Conservation (phyloP, 345 rosid species). For the Passiflora organensis region DNA sequence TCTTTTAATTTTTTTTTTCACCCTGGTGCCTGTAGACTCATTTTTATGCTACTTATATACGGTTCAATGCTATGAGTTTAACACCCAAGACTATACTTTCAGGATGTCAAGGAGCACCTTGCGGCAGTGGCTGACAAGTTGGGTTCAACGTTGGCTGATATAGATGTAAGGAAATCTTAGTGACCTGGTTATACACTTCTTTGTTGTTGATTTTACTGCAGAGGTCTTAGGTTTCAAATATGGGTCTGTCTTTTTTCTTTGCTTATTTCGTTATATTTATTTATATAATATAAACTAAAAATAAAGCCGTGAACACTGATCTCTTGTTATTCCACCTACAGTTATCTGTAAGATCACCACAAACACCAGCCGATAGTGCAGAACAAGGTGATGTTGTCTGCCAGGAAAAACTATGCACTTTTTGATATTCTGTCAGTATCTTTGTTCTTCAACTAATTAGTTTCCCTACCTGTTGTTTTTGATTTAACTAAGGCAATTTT, state of each 20-base stretch:
- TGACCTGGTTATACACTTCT: slow-evolving; percentile 16
- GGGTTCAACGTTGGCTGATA: slow-evolving; percentile 84
- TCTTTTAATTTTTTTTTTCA: no score
- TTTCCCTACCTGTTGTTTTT: slow-evolving; percentile 2
- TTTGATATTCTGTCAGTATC: slow-evolving; percentile 43
- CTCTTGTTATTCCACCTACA: slow-evolving; percentile 42
- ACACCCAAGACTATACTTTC: slow-evolving; percentile 14
- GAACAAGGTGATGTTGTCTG: slow-evolving; percentile 89
- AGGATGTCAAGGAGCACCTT: slow-evolving; percentile 99
- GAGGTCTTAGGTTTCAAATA: background rate
- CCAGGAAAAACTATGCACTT: slow-evolving; percentile 46
- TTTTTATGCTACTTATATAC: no score
- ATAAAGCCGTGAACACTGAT: slow-evolving; percentile 13
- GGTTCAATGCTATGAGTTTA: no score
- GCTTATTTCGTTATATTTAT: no score
- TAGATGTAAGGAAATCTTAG: slow-evolving; percentile 49
- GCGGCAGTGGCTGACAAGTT: slow-evolving; percentile 90
- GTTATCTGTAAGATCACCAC: slow-evolving; percentile 66
- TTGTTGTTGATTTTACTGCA: no score
- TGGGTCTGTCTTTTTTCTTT: background rate
- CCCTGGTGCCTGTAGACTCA: no score
- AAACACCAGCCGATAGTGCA: slow-evolving; percentile 56
- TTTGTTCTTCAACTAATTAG: slow-evolving; percentile 29
- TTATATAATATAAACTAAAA: no score
- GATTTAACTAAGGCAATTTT: background rate